Percentiles rank a stretch among this genome's conserved stretches.
Conservation (phyloP, 495 filamentous ascomycete species). For the Lophiostoma macrostomum region DNA sequence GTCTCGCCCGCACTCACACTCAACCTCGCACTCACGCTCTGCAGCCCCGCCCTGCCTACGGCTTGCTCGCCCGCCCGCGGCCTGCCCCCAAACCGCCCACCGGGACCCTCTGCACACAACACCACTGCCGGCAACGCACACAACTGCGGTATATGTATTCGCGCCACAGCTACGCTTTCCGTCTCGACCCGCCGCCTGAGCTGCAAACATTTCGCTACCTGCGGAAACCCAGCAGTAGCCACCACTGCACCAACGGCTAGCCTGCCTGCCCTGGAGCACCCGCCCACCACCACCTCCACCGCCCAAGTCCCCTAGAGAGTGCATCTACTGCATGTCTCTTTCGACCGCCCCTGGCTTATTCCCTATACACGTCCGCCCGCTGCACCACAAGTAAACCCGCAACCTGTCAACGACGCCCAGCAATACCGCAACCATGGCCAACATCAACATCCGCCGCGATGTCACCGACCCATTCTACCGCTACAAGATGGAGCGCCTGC, state of each 20-base stretch:
- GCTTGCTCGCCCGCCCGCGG: slow-evolving; percentile 13
- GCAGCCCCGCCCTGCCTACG: not conserved
- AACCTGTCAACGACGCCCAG: slow-evolving; percentile 14
- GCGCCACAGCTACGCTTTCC: slow-evolving; percentile 68
- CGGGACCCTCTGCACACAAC: slow-evolving; percentile 24
- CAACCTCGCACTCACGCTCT: not conserved
- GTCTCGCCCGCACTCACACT: not conserved
- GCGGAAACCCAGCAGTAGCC: slow-evolving; percentile 82
- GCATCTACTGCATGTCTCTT: slow-evolving; percentile 46
- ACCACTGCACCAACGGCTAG: slow-evolving; percentile 86
- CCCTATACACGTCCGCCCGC: slow-evolving; percentile 20
- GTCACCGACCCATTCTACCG: slow-evolving; percentile 98
- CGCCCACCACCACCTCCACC: not conserved
- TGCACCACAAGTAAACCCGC: slow-evolving; percentile 26
- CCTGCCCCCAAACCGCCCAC: slow-evolving; percentile 28
- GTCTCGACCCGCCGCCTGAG: slow-evolving; percentile 84
- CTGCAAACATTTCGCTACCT: slow-evolving; percentile 90
- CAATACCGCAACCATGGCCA: slow-evolving; percentile 68
- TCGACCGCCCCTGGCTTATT: slow-evolving; percentile 25
- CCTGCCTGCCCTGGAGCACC: slow-evolving; percentile 13
- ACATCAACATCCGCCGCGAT: slow-evolving; percentile 98
- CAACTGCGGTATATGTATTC: slow-evolving; percentile 74
- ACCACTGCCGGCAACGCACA: slow-evolving; percentile 24
- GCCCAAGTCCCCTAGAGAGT: slow-evolving; percentile 2
- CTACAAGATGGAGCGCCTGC: slow-evolving; percentile 99